phyloP scores from a whole-genome alignment of 2,329 filamentous ascomycete genomes.

The Ophiostoma sp. region DNA sequence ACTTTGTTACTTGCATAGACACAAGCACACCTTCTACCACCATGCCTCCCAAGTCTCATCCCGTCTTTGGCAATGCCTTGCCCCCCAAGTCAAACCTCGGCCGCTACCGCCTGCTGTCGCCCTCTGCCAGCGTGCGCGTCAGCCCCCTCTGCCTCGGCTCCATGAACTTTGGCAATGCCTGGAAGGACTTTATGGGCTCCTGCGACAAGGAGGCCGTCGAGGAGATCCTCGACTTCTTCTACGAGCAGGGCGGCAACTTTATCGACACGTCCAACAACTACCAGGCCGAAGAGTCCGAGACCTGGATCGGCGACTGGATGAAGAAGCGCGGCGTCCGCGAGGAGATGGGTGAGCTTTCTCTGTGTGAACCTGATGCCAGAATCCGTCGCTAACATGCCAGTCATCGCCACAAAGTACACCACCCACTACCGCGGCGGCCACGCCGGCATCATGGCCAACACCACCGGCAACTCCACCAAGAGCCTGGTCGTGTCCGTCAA shows the following conservation, averaged over 20 bases:
- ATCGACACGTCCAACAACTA: constrained; percentile 69
- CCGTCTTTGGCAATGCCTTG: constrained; percentile 39
- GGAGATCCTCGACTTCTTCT: constrained; percentile 61
- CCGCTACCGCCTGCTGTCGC: constrained; percentile 61
- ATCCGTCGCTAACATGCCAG: constrained; percentile 29
- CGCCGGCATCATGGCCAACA: constrained; percentile 47
- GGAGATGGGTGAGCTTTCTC: constrained; percentile 42
- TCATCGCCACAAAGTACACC: constrained; percentile 65
- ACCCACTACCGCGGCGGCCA: constrained; percentile 48
- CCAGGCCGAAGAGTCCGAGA: constrained; percentile 56
- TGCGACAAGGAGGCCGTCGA: constrained; percentile 60
- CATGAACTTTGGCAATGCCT: constrained; percentile 60
- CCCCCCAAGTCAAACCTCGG: constrained; percentile 56
- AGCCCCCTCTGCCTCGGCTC: constrained; percentile 60
- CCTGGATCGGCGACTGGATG: constrained; percentile 69
- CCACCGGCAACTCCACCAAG: constrained; percentile 57
- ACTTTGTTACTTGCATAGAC: not conserved
- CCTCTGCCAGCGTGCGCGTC: constrained; percentile 60
- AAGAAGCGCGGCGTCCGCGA: constrained; percentile 58
- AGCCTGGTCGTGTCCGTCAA: constrained; percentile 52
- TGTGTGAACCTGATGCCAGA: too few species aligned
- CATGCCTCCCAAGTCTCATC: not conserved
- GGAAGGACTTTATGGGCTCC: constrained; percentile 55
- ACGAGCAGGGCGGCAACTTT: constrained; percentile 60
- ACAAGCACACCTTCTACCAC: not conserved